Conservation (phyloP, 345 rosid species). For the Litchi chinensis region DNA sequence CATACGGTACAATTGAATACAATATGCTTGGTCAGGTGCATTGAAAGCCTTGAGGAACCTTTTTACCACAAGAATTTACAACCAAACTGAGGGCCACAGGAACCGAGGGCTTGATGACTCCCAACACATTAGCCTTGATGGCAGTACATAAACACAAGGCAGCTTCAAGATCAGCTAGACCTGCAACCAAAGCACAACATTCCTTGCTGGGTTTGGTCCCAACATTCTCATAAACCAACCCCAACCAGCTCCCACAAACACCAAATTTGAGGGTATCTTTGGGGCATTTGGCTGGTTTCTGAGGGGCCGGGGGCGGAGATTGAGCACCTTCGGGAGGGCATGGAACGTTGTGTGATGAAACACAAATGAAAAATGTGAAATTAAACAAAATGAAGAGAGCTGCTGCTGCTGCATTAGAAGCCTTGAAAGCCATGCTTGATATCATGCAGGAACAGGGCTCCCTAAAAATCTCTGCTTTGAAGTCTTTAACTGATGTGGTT, state of each 20-base stretch:
- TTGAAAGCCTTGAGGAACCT: constrained; percentile 50
- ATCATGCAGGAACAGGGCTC: background rate
- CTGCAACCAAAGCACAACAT: constrained; percentile 66
- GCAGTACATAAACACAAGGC: constrained; percentile 77
- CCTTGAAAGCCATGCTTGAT: constrained; percentile 22
- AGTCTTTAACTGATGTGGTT: background rate
- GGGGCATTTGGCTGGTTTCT: constrained; percentile 48
- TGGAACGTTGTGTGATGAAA: constrained; percentile 29
- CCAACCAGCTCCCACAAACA: constrained; percentile 82
- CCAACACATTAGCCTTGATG: constrained; percentile 60
- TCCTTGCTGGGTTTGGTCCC: constrained; percentile 73
- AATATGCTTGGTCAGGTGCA: constrained; percentile 24
- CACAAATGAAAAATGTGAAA: constrained; percentile 34
- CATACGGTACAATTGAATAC: background rate
- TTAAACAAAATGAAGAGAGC: constrained; percentile 37
- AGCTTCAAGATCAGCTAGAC: constrained; percentile 88
- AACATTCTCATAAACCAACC: constrained; percentile 58
- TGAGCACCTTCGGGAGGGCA: constrained; percentile 23
- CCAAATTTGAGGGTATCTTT: constrained; percentile 66
- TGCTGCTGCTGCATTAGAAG: constrained; percentile 15
- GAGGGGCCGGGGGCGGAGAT: constrained; percentile 10
- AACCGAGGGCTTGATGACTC: constrained; percentile 37
- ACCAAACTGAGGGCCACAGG: constrained; percentile 53
- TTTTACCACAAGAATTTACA: constrained; percentile 55
- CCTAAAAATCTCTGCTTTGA: no score